Evolutionary conservation across 1,284 basidiomycete species (phyloP), one percentile per base, ranked within the genome.

Genomic region (Malassezia vespertilionis): DNA sequence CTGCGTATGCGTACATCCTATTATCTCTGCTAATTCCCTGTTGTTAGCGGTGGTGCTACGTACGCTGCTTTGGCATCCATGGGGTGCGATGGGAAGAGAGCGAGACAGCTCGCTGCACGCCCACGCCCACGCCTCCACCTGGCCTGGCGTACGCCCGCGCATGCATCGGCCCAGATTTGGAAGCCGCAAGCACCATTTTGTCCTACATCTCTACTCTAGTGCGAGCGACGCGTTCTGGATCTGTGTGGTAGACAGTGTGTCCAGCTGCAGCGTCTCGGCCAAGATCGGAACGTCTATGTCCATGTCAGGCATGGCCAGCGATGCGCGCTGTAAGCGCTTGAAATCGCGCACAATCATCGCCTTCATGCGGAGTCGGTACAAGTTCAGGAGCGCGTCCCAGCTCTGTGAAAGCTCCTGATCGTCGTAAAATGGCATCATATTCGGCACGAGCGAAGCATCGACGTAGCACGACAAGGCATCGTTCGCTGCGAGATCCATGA

Each of bases 381-480:
- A 32, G 36, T 51, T 51, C 8, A 51, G 27, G 2, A 51, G 37
- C 2, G 43, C 26, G 36, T 51, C 48, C 48, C 48, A 51, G 17
- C 38, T 45, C 28, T 45, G 42, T 23, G 48, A 51, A 6, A 51
- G 43, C 15, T 51, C 48, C 11, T 36, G 42, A 33, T 51, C 48
- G 24, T 51, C 48, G 26, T 51, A 51, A 15, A 51, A 40, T 4
- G 48, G 48, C 17, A 41, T 36, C 42, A 45, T 51, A 23, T 32
- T 51, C 2, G 48, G 48, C 42, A 31, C 23, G 14, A 43, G 34
- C 17, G 58, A 57, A 8, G 65, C 55, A 33, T 68, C 65, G 10
- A 69, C 38, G 37, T 55, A 58, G 9, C 57, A 57, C 12, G 64
- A 56, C 28, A 70, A 56, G 9, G 54, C 46, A 33, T 70, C 63